Percentiles rank a stretch among this genome's conserved stretches.
These are phyloP conservation scores for Quercus phellos DNA, from an alignment of 331 rosid species.

Conservation along the genomic window DNA sequence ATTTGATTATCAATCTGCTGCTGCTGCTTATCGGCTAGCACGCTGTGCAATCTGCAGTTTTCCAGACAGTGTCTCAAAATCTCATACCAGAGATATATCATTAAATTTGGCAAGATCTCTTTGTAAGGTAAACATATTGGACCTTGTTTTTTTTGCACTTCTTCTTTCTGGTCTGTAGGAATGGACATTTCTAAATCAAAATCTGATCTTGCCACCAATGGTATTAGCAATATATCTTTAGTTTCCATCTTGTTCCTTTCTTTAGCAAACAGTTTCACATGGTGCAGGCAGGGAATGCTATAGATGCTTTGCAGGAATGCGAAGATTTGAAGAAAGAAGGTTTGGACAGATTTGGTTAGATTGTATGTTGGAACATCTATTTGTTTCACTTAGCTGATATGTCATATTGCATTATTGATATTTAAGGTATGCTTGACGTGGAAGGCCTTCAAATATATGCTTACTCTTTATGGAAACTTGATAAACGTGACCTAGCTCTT, in stretches of 20 bases:
- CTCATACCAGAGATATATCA: conserved; percentile 54
- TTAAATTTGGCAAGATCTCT: conserved; percentile 84
- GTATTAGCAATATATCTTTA: neutral
- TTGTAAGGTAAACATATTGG: conserved; percentile 45
- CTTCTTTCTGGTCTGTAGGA: neutral
- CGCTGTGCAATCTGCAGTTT: conserved; percentile 41
- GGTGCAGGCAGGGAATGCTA: conserved; percentile 73
- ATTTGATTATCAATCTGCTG: conserved; percentile 70
- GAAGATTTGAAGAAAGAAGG: conserved; percentile 78
- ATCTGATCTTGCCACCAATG: neutral
- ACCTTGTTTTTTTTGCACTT: conserved; percentile 15
- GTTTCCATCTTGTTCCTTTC: neutral
- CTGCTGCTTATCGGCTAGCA: conserved; percentile 63
- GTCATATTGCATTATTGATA: conserved; percentile 15
- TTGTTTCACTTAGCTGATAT: neutral
- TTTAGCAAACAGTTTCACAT: conserved; percentile 13
- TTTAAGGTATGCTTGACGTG: conserved; percentile 65
- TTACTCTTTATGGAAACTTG: conserved; percentile 78
- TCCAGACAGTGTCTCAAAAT: conserved; percentile 37
- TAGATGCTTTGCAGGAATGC: conserved; percentile 74
- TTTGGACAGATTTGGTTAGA: conserved; percentile 5
- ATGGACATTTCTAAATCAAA: neutral
- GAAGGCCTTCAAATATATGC: conserved; percentile 78
- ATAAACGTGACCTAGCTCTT: conserved; percentile 60
- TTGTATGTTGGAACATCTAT: neutral